Evolutionary conservation across 805 yeast species (phyloP), one percentile per base, ranked within the genome.

Genomic region (Suhomyces xylopsoci): DNA sequence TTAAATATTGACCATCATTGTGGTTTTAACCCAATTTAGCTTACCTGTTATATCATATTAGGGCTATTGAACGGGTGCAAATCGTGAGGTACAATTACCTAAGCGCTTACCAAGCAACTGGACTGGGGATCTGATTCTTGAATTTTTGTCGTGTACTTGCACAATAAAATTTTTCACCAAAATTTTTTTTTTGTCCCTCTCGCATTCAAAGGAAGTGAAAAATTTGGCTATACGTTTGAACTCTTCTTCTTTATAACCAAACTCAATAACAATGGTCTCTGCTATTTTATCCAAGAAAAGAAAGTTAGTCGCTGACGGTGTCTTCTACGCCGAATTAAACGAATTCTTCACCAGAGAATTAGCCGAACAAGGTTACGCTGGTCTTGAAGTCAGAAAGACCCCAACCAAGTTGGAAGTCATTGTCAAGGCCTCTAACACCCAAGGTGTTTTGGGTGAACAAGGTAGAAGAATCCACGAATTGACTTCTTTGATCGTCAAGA

Each of bases 291-390:
- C 98, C 74, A 90, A 90, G 84, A 93, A 90, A 84, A 92, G 97
- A 90, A 92, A 92, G 92, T 88, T 92, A 76, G 98, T 94, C 77
- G 97, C 97, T 81, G 99, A 94, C 86, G 99, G 99, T 90, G 99
- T 94, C 73, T 90, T 94, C 87, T 94, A 87, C 96, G 99, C 99
- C 80, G 99, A 94, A 84, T 83, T 94, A 76, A 94, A 94, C 87
- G 99, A 94, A 84, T 94, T 94, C 94, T 94, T 94, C 91, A 90
- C 97, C 86, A 93, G 99, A 85, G 99, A 94, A 82, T 88, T 94
- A 75, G 97, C 99, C 70, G 99, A 94, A 84, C 97, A 94, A 82
- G 99, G 99, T 78, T 94, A 94, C 87, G 94, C 99, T 71, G 99
- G 99, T 83, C 97, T 94, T 74, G 99, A 94, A 83, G 97, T 94